phyloP scores from a whole-genome alignment of 176 grass and related monocot genomes.

The Ampelocalamus luodianensis region DNA sequence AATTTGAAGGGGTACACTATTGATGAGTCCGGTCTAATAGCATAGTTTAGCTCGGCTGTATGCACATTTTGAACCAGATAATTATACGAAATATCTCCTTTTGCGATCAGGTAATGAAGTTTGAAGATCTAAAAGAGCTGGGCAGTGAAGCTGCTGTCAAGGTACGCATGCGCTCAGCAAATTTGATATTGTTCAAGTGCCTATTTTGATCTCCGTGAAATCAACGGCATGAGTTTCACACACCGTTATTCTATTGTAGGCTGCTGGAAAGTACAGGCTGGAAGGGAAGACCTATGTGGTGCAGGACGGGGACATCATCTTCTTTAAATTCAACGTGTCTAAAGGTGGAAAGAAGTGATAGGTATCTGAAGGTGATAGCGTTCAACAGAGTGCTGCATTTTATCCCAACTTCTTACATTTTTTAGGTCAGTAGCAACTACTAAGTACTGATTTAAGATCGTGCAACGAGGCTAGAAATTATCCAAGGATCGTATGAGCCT shows the following conservation, averaged over 20 bases:
- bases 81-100: conserved; percentile 22
- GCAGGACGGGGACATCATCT: conserved; percentile 92
- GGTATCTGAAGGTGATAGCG: not conserved
- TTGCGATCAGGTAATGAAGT: conserved; percentile 89
- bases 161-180: conserved; percentile 32
- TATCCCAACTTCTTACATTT: conserved; percentile 1
- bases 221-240: not conserved
- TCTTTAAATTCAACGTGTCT: conserved; percentile 99
- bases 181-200: not conserved
- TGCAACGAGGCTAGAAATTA: conserved; percentile 11
- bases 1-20: not conserved
- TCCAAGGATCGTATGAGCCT: conserved; percentile 38
- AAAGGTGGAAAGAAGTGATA: conserved; percentile 93
- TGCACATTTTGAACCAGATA: conserved; percentile 13
- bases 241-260: conserved; percentile 41
- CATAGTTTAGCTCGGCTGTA: not conserved
- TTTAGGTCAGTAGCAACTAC: conserved; percentile 25
- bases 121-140: conserved; percentile 95
- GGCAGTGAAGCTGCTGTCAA: conserved; percentile 87
- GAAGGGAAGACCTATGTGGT: conserved; percentile 99
- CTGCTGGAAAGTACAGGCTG: conserved; percentile 92
- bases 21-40: not conserved
- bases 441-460: not conserved
- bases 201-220: not conserved
- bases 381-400: conserved; percentile 8